phyloP scores from a whole-genome alignment of 148 eudicot genomes.

The Agrostemma githago region DNA sequence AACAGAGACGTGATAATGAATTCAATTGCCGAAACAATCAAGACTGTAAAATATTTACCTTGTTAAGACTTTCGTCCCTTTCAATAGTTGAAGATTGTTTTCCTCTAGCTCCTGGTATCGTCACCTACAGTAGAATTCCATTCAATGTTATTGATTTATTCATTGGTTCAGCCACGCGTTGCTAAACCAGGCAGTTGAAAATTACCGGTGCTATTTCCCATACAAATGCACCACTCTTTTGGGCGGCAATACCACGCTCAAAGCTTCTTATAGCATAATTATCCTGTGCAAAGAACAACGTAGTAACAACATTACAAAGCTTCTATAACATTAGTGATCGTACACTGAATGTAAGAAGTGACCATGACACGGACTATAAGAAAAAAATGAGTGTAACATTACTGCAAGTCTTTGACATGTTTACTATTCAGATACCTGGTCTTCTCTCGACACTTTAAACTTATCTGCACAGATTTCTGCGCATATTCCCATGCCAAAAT shows the following conservation, averaged over 20 bases:
- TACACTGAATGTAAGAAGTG: background rate
- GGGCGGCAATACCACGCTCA: constrained; percentile 79
- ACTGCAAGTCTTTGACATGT: background rate
- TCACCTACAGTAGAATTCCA: constrained; percentile 42
- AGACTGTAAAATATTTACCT: constrained; percentile 37
- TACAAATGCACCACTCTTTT: constrained; percentile 67
- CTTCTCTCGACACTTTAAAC: constrained; percentile 58
- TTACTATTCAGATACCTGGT: constrained; percentile 48
- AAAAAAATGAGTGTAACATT: background rate
- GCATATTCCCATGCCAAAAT: constrained; percentile 95
- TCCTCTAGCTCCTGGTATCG: constrained; percentile 57
- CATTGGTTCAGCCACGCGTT: background rate
- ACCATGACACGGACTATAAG: background rate
- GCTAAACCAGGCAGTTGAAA: constrained; percentile 6
- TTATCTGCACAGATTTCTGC: constrained; percentile 85
- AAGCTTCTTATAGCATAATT: constrained; percentile 86
- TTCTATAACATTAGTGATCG: background rate
- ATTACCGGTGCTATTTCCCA: constrained; percentile 97
- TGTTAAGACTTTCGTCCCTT: constrained; percentile 70
- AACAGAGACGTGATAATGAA: background rate
- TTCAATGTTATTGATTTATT: background rate
- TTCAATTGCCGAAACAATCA: constrained; percentile 8
- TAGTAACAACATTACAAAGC: constrained; percentile 15
- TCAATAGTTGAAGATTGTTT: constrained; percentile 49
- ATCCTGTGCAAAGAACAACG: constrained; percentile 43